Evolutionary conservation across 2,329 filamentous ascomycete species (phyloP).

Genomic region (Colletotrichum sojae): DNA sequence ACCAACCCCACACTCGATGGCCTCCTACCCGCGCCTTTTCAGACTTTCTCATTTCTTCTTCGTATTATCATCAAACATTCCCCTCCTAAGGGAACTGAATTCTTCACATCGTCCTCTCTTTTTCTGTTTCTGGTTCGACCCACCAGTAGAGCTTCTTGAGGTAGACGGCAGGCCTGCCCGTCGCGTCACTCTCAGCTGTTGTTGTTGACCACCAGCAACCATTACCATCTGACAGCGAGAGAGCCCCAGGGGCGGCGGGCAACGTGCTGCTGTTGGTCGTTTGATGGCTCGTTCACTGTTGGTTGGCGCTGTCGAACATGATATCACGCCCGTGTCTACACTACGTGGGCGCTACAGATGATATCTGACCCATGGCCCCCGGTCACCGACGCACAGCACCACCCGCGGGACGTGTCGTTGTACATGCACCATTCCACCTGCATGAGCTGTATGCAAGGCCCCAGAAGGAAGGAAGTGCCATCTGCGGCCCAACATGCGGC

Average conservation of each 20-base stretch:
- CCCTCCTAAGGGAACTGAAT: slow-evolving; percentile 3
- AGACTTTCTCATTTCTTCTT: slow-evolving; percentile 38
- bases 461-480: slow-evolving; percentile 36
- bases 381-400: slow-evolving; percentile 35
- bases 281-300: slow-evolving; percentile 12
- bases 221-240: not conserved
- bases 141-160: not conserved
- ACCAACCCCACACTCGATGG: slow-evolving; percentile 37
- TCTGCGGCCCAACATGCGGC: slow-evolving; percentile 39
- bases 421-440: slow-evolving; percentile 37
- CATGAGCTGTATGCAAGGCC: slow-evolving; percentile 40
- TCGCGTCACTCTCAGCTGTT: not conserved
- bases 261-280: slow-evolving; percentile 5
- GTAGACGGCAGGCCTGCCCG: not conserved
- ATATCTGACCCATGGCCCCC: slow-evolving; percentile 30
- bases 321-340: slow-evolving; percentile 29
- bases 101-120: slow-evolving; percentile 10
- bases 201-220: not conserved
- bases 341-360: slow-evolving; percentile 23
- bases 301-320: slow-evolving; percentile 22
- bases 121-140: slow-evolving; percentile 1
- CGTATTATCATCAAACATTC: slow-evolving; percentile 30
- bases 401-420: slow-evolving; percentile 38
- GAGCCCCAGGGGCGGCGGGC: not conserved
- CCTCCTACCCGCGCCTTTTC: slow-evolving; percentile 27